phyloP scores from a whole-genome alignment of 2,329 filamentous ascomycete genomes.

The Dryadomyces sulphureus region DNA sequence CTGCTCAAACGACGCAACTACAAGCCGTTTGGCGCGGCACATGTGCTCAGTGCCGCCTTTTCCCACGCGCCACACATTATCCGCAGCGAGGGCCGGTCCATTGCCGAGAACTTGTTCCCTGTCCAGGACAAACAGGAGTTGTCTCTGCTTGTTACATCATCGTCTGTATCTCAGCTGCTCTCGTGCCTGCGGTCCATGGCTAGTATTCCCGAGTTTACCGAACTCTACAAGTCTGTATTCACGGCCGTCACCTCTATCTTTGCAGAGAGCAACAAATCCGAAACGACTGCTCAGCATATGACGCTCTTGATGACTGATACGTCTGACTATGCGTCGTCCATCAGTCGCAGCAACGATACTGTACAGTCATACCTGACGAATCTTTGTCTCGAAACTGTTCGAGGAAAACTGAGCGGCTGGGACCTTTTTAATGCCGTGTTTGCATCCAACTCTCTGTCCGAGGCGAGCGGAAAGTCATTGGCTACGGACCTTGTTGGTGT shows the following conservation, averaged over 20 bases:
- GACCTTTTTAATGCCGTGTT: slow-evolving; percentile 34
- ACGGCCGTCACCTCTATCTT: slow-evolving; percentile 24
- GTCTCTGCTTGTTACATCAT: slow-evolving; percentile 46
- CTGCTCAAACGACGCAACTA: slow-evolving; percentile 35
- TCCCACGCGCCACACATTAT: slow-evolving; percentile 28
- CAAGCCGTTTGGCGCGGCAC: slow-evolving; percentile 41
- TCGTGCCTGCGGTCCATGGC: slow-evolving; percentile 46
- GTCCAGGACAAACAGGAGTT: slow-evolving; percentile 40
- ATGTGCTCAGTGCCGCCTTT: slow-evolving; percentile 26
- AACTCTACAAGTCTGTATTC: slow-evolving; percentile 17
- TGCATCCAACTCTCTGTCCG: slow-evolving; percentile 24
- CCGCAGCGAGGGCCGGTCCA: slow-evolving; percentile 13
- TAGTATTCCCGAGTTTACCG: slow-evolving; percentile 22
- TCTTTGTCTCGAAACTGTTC: slow-evolving; percentile 23
- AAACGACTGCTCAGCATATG: slow-evolving; percentile 21
- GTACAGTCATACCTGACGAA: slow-evolving; percentile 34
- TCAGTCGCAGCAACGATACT: slow-evolving; percentile 22
- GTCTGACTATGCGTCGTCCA: slow-evolving; percentile 16
- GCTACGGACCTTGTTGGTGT: slow-evolving; percentile 15
- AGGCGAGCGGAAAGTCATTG: slow-evolving; percentile 17
- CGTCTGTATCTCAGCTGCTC: slow-evolving; percentile 52
- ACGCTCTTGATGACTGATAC: slow-evolving; percentile 31
- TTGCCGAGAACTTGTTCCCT: slow-evolving; percentile 28
- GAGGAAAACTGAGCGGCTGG: slow-evolving; percentile 21
- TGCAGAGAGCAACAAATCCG: slow-evolving; percentile 18